Evolutionary conservation across 768 basidiomycete genomes (phyloP).

Genomic region (Trametes punicea): DNA sequence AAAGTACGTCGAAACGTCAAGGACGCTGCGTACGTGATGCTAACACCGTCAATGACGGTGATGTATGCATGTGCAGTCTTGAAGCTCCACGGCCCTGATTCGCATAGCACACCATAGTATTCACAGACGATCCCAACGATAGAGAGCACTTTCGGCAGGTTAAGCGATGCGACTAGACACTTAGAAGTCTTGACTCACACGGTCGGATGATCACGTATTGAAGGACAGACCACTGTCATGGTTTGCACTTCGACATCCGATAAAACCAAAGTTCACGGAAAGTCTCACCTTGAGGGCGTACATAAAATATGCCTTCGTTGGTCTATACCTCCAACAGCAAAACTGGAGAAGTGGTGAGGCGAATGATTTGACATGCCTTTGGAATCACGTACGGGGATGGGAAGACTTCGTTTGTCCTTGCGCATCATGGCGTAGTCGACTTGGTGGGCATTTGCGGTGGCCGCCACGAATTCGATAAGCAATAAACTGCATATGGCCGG

Average conservation of each 20-base stretch:
- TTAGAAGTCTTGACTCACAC: slow-evolving; percentile 29
- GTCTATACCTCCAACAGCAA: slow-evolving; percentile 78
- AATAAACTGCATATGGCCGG: slow-evolving; percentile 48
- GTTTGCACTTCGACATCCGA: neutral
- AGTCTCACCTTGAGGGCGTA: slow-evolving; percentile 72
- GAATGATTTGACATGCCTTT: neutral
- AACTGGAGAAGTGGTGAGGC: slow-evolving; percentile 43
- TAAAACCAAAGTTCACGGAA: no score
- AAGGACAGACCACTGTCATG: slow-evolving; percentile 72
- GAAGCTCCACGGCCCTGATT: slow-evolving; percentile 53
- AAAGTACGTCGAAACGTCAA: neutral
- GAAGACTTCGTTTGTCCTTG: slow-evolving; percentile 75
- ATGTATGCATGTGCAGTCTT: slow-evolving; percentile 70
- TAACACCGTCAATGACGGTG: slow-evolving; percentile 70
- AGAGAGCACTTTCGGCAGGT: slow-evolving; percentile 43
- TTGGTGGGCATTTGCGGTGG: slow-evolving; percentile 57
- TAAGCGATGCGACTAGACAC: neutral
- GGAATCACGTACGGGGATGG: slow-evolving; percentile 53
- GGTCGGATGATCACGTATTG: slow-evolving; percentile 83
- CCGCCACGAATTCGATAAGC: slow-evolving; percentile 81
- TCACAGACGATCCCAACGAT: slow-evolving; percentile 81
- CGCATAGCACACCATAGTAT: slow-evolving; percentile 64
- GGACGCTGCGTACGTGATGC: slow-evolving; percentile 58
- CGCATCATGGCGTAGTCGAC: slow-evolving; percentile 66
- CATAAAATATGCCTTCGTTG: slow-evolving; percentile 90